phyloP scores from a whole-genome alignment of 2,329 filamentous ascomycete genomes.

The Simplicillium sp. region DNA sequence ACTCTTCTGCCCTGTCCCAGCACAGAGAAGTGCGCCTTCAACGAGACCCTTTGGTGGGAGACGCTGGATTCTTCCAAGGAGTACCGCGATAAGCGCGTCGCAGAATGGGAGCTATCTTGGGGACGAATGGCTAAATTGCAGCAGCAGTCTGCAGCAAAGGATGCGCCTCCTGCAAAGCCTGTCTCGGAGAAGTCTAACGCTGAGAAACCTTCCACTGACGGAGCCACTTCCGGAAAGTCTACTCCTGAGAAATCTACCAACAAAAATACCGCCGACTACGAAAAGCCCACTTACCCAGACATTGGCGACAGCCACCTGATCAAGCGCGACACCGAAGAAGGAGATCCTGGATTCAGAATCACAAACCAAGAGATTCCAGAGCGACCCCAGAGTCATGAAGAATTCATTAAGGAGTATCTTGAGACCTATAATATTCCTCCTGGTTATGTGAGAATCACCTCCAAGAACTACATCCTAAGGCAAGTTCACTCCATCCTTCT shows the following conservation, averaged over 20 bases:
- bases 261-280: not conserved
- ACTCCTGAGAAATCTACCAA: not conserved
- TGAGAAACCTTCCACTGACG: not conserved
- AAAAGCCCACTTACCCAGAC: not conserved
- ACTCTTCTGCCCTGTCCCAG: slow-evolving; percentile 35
- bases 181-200: not conserved
- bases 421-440: slow-evolving; percentile 33
- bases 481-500: slow-evolving; percentile 23
- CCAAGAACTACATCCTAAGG: slow-evolving; percentile 51
- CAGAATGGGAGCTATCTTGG: slow-evolving; percentile 34
- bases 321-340: not conserved
- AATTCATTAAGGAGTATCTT: slow-evolving; percentile 40
- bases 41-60: slow-evolving; percentile 37
- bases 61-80: slow-evolving; percentile 35
- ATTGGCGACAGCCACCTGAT: not conserved
- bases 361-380: slow-evolving; percentile 1
- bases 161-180: not conserved
- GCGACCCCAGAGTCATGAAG: slow-evolving; percentile 40
- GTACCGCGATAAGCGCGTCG: slow-evolving; percentile 32
- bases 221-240: not conserved
- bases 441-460: slow-evolving; percentile 38
- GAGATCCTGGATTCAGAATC: slow-evolving; percentile 3
- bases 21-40: slow-evolving; percentile 39
- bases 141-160: not conserved
- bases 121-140: slow-evolving; percentile 8